These are phyloP conservation scores for Ligustrum vulgare DNA, from an alignment of 257 asterid genomes.

Conservation along the genomic window DNA sequence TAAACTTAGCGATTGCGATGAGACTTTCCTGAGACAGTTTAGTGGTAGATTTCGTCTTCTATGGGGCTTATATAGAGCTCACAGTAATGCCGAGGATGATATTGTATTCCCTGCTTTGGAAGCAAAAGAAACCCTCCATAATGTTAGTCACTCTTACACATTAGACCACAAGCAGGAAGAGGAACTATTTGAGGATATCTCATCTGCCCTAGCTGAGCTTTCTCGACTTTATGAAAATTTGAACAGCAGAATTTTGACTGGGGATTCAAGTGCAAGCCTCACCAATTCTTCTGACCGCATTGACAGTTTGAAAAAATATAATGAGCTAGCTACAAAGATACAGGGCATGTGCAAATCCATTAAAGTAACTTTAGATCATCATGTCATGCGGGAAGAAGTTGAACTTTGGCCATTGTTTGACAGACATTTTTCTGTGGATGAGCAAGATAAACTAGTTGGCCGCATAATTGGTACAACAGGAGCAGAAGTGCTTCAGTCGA, in stretches of 20 bases:
- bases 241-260: constrained; percentile 41
- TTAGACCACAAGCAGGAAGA: constrained; percentile 97
- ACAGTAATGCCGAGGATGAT: constrained; percentile 99
- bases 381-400: constrained; percentile 89
- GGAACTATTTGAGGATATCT: constrained; percentile 84
- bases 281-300: constrained; percentile 33
- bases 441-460: constrained; percentile 92
- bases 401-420: constrained; percentile 98
- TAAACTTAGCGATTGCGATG: constrained; percentile 72
- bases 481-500: constrained; percentile 95
- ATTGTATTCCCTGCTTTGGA: constrained; percentile 97
- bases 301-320: constrained; percentile 55
- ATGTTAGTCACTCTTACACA: constrained; percentile 95
- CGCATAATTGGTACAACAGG: constrained; percentile 96
- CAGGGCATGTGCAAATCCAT: constrained; percentile 98
- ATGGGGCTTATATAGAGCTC: constrained; percentile 94
- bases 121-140: constrained; percentile 87
- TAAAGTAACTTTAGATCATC: constrained; percentile 95
- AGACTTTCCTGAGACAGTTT: constrained; percentile 76
- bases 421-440: constrained; percentile 85
- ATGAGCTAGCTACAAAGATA: constrained; percentile 81
- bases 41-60: constrained; percentile 88
- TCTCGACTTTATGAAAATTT: constrained; percentile 62
- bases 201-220: constrained; percentile 73
- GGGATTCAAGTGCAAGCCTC: constrained; percentile 31